Evolutionary conservation across 2,329 filamentous ascomycete species (phyloP), one percentile per base, ranked within the genome.

Genomic region (Leptodontidium sp.): DNA sequence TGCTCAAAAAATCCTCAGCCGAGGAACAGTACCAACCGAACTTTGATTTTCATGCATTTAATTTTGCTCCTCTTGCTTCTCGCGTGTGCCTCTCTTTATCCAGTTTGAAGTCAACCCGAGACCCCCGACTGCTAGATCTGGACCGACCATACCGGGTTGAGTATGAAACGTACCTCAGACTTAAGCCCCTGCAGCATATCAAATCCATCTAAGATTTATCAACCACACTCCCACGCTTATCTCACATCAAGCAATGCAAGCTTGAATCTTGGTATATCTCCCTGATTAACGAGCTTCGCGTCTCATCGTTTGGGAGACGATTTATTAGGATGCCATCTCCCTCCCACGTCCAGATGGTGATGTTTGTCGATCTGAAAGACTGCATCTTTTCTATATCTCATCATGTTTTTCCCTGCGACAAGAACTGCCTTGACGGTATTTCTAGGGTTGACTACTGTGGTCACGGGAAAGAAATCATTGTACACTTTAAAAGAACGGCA

Each of bases 401-500:
- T 24, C 12, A 69, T 69, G 64, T 21, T 66, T 47, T 35, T 35
- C 24, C 29, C 17, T 26, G 29, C 9, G 35, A 24, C 32, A 11
- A 45, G 21, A n/a, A 49, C 53, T 65, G 53, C 62, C 61, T 63
- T 70, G 57, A 68, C 58, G 43, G 43, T 58, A 53, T 53, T 65
- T n/a, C 2, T 68, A 4, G 17, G 61, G 11, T 68, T 64, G 65
- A 35, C 64, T 65, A 50, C 65, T 61, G 64, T 65, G 61, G 55
- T 66, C 53, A 50, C 35, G 21, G 64, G 24, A 35, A n/a, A 61
- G 21, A 67, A 63, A 65, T 32, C 70, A 4, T 49, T 80, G 0
- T 87, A 87, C 74, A 78, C 78, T 7, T 80, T 89, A 71, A 90
- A 89, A 78, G 87, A 89, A 69, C 81, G 79, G 17, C 86, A 89